A percentile compares a stretch with the other conserved stretches of the same genome.
Conservation (phyloP, 140 eudicot species). For the Cichorium intybus region DNA sequence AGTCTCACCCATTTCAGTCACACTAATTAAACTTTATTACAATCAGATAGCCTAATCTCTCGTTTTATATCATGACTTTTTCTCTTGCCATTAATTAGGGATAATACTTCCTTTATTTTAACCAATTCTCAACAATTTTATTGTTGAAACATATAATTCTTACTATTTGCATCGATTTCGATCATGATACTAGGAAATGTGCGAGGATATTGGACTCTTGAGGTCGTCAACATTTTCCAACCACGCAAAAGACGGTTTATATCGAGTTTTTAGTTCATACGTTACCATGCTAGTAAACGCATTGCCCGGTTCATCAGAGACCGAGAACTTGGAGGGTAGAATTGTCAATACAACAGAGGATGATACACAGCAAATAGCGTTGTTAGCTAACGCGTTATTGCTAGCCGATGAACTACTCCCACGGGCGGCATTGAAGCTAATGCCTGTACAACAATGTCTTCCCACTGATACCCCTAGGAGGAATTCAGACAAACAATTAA, state of each 20-base stretch:
- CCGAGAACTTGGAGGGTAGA: constrained; percentile 66
- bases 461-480: constrained; percentile 42
- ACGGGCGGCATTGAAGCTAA: constrained; percentile 58
- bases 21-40: too few relatives aligned
- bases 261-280: constrained; percentile 62
- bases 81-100: too few relatives aligned
- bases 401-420: constrained; percentile 81
- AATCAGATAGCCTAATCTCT: too few relatives aligned
- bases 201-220: constrained; percentile 78
- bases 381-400: constrained; percentile 66
- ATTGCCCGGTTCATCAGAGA: constrained; percentile 67
- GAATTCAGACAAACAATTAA: constrained; percentile 42
- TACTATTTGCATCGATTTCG: background rate
- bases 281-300: constrained; percentile 68
- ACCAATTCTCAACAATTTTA: background rate
- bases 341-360: constrained; percentile 65
- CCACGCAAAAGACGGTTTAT: constrained; percentile 61
- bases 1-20: too few relatives aligned
- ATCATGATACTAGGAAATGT: constrained; percentile 52
- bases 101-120: too few relatives aligned
- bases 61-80: too few relatives aligned
- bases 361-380: constrained; percentile 65
- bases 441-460: constrained; percentile 31
- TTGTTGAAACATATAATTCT: background rate
- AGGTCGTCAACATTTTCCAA: constrained; percentile 54